phyloP scores from a whole-genome alignment of 805 yeast genomes.

The Ogataea wickerhamii region DNA sequence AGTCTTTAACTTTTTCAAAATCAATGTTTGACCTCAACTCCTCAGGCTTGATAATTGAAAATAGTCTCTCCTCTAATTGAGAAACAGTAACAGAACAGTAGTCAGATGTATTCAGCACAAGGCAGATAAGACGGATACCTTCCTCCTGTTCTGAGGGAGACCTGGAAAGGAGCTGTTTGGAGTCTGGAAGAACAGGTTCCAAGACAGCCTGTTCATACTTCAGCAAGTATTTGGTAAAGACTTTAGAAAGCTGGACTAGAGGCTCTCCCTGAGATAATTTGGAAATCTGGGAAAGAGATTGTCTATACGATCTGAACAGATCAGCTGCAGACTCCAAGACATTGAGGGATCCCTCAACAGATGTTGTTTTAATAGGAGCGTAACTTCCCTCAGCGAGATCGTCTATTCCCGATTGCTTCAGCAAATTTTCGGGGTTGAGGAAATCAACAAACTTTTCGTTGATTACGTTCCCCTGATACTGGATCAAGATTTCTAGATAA shows the following conservation, averaged over 20 bases:
- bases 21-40: constrained; percentile 38
- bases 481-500: constrained; percentile 78
- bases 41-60: constrained; percentile 34
- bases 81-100: constrained; percentile 75
- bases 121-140: constrained; percentile 61
- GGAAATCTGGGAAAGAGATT: constrained; percentile 65
- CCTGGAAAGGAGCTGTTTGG: constrained; percentile 26
- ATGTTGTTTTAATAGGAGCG: constrained; percentile 11
- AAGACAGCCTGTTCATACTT: constrained; percentile 55
- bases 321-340: constrained; percentile 88
- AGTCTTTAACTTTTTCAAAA: constrained; percentile 55
- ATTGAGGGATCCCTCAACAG: constrained; percentile 39
- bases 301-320: constrained; percentile 73
- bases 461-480: constrained; percentile 69
- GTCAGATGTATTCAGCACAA: constrained; percentile 84
- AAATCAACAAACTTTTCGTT: constrained; percentile 62
- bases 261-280: constrained; percentile 51
- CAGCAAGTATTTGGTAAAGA: constrained; percentile 64
- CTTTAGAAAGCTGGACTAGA: constrained; percentile 47
- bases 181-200: constrained; percentile 45
- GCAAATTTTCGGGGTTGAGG: constrained; percentile 53
- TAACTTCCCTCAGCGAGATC: constrained; percentile 7
- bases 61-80: constrained; percentile 67
- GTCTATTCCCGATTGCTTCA: constrained; percentile 35
- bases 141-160: constrained; percentile 45